phyloP scores from a whole-genome alignment of 2,329 filamentous ascomycete species.

The Graphilbum fragrans region DNA sequence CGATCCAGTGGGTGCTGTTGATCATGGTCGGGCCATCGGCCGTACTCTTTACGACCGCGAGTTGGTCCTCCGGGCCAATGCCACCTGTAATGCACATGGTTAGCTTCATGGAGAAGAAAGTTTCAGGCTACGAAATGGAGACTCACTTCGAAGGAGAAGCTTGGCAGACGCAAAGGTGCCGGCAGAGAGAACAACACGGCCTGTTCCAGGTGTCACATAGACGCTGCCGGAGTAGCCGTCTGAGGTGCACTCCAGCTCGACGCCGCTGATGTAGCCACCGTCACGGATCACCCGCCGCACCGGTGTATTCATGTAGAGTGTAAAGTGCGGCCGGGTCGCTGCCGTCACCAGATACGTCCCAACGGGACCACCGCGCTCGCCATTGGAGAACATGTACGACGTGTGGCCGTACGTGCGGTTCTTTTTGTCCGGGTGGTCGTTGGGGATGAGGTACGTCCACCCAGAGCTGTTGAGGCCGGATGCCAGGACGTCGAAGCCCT shows the following conservation, averaged over 20 bases:
- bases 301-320: conserved; percentile 45
- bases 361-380: conserved; percentile 51
- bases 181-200: conserved; percentile 48
- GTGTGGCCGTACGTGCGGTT: conserved; percentile 48
- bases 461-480: conserved; percentile 35
- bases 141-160: conserved; percentile 19
- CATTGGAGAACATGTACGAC: conserved; percentile 50
- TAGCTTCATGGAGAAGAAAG: no score
- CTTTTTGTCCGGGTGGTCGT: conserved; percentile 43
- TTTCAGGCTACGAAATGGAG: no score
- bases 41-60: no score
- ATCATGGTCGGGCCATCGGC: conserved; percentile 41
- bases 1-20: conserved; percentile 37
- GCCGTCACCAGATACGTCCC: conserved; percentile 53
- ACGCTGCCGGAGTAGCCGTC: conserved; percentile 4
- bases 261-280: conserved; percentile 31
- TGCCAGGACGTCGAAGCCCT: conserved; percentile 51
- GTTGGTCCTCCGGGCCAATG: conserved; percentile 52
- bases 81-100: no score
- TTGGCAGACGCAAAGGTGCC: conserved; percentile 35
- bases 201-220: conserved; percentile 20
- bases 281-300: conserved; percentile 47
- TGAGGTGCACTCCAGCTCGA: conserved; percentile 34
- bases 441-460: conserved; percentile 36
- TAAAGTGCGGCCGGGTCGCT: conserved; percentile 43